Conservation (phyloP, 2,329 filamentous ascomycete genomes). For the Apiospora hydei region DNA sequence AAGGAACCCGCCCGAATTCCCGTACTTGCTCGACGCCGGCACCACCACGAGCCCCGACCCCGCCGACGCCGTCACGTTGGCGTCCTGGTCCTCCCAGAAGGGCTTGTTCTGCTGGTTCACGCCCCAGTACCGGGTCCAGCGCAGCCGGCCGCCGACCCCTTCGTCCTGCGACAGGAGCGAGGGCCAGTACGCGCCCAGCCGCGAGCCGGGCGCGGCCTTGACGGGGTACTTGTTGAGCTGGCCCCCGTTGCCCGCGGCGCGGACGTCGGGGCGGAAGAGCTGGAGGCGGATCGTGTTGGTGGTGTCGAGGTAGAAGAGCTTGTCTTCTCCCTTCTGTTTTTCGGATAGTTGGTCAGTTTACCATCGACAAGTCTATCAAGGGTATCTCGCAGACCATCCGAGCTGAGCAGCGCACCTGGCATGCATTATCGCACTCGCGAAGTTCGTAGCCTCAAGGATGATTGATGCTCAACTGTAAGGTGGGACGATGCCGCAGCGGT, state of each 20-base stretch:
- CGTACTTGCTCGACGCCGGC: constrained; percentile 29
- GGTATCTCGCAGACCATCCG: too few relatives aligned
- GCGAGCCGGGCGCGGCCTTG: constrained; percentile 4
- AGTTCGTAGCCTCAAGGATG: too few relatives aligned
- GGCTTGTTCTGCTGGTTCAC: neutral
- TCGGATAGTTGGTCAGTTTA: too few relatives aligned
- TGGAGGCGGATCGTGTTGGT: constrained; percentile 18
- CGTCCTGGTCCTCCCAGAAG: constrained; percentile 26
- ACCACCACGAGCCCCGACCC: constrained; percentile 29
- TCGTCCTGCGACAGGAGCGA: constrained; percentile 23
- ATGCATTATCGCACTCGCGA: too few relatives aligned
- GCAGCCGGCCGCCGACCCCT: neutral
- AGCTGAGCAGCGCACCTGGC: too few relatives aligned
- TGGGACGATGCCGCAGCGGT: too few relatives aligned
- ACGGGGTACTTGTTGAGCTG: constrained; percentile 21
- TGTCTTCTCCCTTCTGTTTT: constrained; percentile 1
- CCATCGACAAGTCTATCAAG: too few relatives aligned
- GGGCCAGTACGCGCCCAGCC: constrained; percentile 26
- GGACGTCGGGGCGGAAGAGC: neutral
- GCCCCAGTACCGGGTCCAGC: constrained; percentile 26
- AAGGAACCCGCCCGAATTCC: constrained; percentile 31
- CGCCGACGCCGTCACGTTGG: constrained; percentile 29
- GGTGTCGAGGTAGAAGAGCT: constrained; percentile 22
- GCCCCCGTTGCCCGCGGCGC: neutral
- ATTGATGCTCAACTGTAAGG: too few relatives aligned